Conservation (phyloP, 352 stramenopile species). For the Globisporangium solare region DNA sequence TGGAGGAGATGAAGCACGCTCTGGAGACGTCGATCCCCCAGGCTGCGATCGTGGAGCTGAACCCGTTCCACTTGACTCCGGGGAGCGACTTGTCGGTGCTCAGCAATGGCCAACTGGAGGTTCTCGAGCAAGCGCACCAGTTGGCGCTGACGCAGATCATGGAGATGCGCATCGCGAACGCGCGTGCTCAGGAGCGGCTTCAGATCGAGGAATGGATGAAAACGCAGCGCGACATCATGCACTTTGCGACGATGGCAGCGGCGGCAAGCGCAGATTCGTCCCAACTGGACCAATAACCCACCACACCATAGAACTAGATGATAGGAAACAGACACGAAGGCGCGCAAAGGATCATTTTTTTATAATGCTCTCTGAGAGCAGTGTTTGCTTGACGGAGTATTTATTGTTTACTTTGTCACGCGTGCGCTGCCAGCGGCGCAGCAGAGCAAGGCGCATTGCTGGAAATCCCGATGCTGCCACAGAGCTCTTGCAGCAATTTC, state of each 20-base stretch:
- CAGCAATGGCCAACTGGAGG: slow-evolving; percentile 75
- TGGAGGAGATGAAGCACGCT: slow-evolving; percentile 43
- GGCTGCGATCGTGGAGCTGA: slow-evolving; percentile 35
- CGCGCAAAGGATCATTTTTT: slow-evolving; percentile 1
- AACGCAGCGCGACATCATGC: slow-evolving; percentile 55
- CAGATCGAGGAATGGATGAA: slow-evolving; percentile 73
- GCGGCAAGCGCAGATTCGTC: background rate
- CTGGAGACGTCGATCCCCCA: slow-evolving; percentile 35
- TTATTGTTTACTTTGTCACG: too few relatives aligned
- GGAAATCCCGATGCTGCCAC: slow-evolving; percentile 20
- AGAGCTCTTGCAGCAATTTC: slow-evolving; percentile 73
- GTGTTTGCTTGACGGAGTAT: too few relatives aligned
- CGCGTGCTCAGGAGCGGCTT: slow-evolving; percentile 52
- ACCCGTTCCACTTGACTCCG: slow-evolving; percentile 43
- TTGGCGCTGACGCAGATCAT: slow-evolving; percentile 53
- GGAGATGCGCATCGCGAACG: slow-evolving; percentile 51
- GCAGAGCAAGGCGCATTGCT: slow-evolving; percentile 1
- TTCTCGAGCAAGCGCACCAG: slow-evolving; percentile 61
- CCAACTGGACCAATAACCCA: background rate
- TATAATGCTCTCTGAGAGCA: background rate
- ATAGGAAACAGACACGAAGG: too few relatives aligned
- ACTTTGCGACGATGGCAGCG: slow-evolving; percentile 27
- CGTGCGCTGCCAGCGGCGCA: background rate
- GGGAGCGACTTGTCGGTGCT: slow-evolving; percentile 38
- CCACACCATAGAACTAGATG: slow-evolving; percentile 1